phyloP scores from a whole-genome alignment of 257 asterid species.

The Schizonepeta tenuifolia region DNA sequence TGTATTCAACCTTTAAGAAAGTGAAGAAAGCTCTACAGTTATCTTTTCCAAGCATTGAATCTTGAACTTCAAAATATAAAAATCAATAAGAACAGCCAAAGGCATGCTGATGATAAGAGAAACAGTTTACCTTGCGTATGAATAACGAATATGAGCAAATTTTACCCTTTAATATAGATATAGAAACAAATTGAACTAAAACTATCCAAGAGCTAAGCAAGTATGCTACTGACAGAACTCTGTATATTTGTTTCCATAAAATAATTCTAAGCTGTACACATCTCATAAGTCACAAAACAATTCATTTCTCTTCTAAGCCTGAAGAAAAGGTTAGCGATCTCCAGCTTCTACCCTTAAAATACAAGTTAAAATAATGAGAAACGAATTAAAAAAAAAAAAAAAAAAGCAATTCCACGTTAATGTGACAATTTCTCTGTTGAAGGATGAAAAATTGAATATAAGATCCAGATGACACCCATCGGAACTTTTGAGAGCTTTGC shows the following conservation, averaged over 20 bases:
- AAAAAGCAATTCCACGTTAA: conserved; percentile 44
- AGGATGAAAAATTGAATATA: conserved; percentile 42
- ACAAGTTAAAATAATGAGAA: conserved; percentile 53
- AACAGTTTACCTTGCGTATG: conserved; percentile 15
- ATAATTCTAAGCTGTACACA: conserved; percentile 73
- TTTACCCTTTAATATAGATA: background rate
- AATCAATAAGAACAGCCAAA: conserved; percentile 29
- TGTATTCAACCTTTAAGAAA: conserved; percentile 13
- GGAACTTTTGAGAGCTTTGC: conserved; percentile 47
- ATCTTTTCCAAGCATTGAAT: conserved; percentile 31
- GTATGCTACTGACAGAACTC: conserved; percentile 36
- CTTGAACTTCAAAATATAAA: conserved; percentile 24
- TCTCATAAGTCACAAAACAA: conserved; percentile 50
- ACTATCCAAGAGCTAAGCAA: conserved; percentile 29
- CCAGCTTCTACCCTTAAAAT: conserved; percentile 63
- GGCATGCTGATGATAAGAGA: conserved; percentile 26
- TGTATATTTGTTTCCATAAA: conserved; percentile 55
- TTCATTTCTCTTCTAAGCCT: conserved; percentile 57
- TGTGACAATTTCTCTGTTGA: conserved; percentile 44
- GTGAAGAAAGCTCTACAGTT: conserved; percentile 19
- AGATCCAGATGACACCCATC: conserved; percentile 45
- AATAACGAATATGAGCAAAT: conserved; percentile 27
- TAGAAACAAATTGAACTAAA: conserved; percentile 23
- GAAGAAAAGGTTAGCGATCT: conserved; percentile 57
- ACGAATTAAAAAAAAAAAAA: conserved; percentile 36